Evolutionary conservation across 2,329 filamentous ascomycete genomes (phyloP).

Genomic region (Colletotrichum orbiculare): DNA sequence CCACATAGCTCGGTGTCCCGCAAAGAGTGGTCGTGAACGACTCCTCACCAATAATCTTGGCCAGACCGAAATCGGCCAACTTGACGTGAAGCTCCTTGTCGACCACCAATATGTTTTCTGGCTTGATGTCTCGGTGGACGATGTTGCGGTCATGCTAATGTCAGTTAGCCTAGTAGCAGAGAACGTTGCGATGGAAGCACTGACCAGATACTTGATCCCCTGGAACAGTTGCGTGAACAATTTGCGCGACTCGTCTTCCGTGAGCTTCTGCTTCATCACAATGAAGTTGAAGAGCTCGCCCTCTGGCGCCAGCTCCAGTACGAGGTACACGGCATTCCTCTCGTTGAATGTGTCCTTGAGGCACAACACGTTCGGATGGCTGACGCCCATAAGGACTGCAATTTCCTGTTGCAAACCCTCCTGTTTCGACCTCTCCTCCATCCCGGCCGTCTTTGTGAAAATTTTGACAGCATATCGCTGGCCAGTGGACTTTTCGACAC

Average conservation of each 20-base stretch:
- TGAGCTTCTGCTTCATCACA: constrained; percentile 88
- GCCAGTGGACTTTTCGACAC: constrained; percentile 86
- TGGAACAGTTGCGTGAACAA: constrained; percentile 93
- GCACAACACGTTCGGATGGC: constrained; percentile 91
- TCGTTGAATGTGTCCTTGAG: constrained; percentile 97
- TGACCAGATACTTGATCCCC: constrained; percentile 92
- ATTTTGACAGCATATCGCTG: constrained; percentile 92
- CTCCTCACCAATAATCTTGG: constrained; percentile 98
- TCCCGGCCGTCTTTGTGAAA: constrained; percentile 86
- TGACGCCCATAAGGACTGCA: constrained; percentile 95
- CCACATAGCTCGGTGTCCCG: constrained; percentile 97
- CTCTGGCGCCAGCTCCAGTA: constrained; percentile 89
- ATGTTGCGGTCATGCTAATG: constrained; percentile 93
- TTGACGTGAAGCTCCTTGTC: constrained; percentile 90
- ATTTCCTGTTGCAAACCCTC: constrained; percentile 95
- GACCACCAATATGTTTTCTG: constrained; percentile 91
- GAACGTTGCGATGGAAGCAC: constrained; percentile 42
- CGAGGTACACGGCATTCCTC: constrained; percentile 87
- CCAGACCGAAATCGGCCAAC: constrained; percentile 94
- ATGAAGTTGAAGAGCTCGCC: constrained; percentile 98
- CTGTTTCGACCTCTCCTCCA: constrained; percentile 84
- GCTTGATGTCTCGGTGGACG: constrained; percentile 97
- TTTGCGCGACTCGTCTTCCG: constrained; percentile 84
- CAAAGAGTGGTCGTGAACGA: constrained; percentile 97
- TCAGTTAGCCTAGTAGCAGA: constrained; percentile 41